Base-by-base conservation (phyloP, 2,329 filamentous ascomycete species). In the Beauveria pseudobassiana region DNA sequence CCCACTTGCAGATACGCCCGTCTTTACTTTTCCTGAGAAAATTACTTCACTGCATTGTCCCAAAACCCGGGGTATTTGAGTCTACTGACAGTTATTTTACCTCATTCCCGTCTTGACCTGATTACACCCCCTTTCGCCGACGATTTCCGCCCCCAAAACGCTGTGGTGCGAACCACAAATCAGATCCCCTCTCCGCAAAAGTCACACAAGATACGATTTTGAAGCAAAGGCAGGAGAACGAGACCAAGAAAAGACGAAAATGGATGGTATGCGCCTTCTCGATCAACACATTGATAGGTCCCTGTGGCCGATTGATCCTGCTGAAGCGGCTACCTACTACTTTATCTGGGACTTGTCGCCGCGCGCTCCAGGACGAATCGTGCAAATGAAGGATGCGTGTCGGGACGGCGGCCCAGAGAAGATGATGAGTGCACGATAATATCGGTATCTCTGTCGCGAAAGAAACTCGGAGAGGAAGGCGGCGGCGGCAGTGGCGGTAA, bases 251-350 rank as follows among this genome's bases (percentile, higher is more conserved):
- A 43, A 24, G 3, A 46, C 30, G 3, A 49, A 22, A 20, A 61
- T 61, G 59, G 38, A 61, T 14, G 42, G 20, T 7, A 48, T 61
- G n/a, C 50, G 59, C 28, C 20, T 61, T 18, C 59, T 61, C 51
- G 59, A 61, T 26, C 59, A 61, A 14, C 50, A 54, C 14, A 54
- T 61, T 43, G 59, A 61, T 30, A 38, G 22, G 59, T 61, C 59
- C 16, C 16, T 55, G 26, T 46, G 18, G 50, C 42, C 42, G 14
- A 48, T 61, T 20, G 50, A 48, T 16, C 59, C 59, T 16, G 34
- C 59, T 20, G 59, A 61, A 9, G 59, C 59, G 16, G 59, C 42
- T 20, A 20, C 48, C 16, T 61, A 48, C 43, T 43, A 54, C 12
- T 61, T 61, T 43, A 54, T 61, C 42, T 61, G 59, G 59, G 30